Base-by-base conservation (phyloP, 768 basidiomycete species). In the Flagelloscypha sp. region DNA sequence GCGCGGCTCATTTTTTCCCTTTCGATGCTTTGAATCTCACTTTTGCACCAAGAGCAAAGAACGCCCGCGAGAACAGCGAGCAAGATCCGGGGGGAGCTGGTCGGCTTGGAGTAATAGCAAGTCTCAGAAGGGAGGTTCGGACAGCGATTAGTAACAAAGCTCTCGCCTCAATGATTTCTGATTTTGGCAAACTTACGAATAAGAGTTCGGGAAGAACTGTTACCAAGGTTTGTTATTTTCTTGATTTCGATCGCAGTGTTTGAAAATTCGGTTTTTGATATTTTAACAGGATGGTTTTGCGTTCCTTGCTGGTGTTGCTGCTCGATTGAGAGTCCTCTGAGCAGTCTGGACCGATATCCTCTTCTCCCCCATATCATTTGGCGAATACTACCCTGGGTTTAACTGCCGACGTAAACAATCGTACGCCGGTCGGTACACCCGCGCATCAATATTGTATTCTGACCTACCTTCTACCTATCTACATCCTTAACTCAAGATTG, bases 181-280 rank as follows among this genome's bases (percentile, higher is more conserved):
- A 84, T 33, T 87, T 87, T 54, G 76, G 76, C 16, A 62, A 66
- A 32, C 72, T 81, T 36, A 84, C 79, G 21, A 75, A 82, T 53
- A 68, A 68, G 50, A 78, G 75, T 47, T 76, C 64, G 24, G 77
- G 80, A 27, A 66, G 79, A 43, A 84, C 77, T 33, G 64, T 87
- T 36, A 85, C 82, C 22, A 87, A 86, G 69, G 72, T 70, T 20
- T 27, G 27, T 12, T 12, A 6, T 11, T 42, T 20, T 23, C 19
- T 15, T 5, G 24, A 9, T 36, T 17, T 30, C 38, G 13, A 41
- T 25, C 2, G 23, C 31, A n/a, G 15, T 36, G 24, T 23, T 37
- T 39, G n/a, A 30, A 13, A 18, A n/a, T 22, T 23, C 13, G 18
- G 18, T 36, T 21, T 28, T 30, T 25, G 36, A 32, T 28, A 25